Percentiles rank a stretch among this genome's conserved stretches.
These are phyloP conservation scores for Gracilaria vermiculophylla DNA, from an alignment of 23 red algal species.

Conservation along the genomic window DNA sequence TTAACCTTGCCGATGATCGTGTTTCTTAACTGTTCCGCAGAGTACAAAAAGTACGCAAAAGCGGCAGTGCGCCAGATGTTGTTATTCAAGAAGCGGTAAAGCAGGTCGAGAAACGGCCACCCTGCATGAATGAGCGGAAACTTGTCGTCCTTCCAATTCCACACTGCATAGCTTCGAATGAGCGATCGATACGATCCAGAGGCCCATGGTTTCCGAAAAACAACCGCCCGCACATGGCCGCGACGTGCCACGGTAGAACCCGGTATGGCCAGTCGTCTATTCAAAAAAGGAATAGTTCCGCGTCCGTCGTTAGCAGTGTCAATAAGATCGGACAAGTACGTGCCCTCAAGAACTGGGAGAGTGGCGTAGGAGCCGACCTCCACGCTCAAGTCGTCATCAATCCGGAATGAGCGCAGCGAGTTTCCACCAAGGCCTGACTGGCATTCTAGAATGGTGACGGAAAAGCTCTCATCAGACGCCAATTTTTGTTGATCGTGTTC, in stretches of 20 bases:
- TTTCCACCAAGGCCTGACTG: neutral
- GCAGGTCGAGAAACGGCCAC: conserved; percentile 25
- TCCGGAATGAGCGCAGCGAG: conserved; percentile 6
- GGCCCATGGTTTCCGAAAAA: neutral
- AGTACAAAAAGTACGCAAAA: neutral
- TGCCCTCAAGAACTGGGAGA: conserved; percentile 4
- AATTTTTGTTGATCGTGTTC: neutral
- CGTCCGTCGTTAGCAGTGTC: conserved; percentile 30
- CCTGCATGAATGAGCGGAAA: conserved; percentile 13
- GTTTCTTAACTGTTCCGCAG: neutral
- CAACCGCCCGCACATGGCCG: neutral
- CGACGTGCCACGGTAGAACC: conserved; percentile 2
- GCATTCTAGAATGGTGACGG: conserved; percentile 27
- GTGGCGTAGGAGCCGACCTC: conserved; percentile 52
- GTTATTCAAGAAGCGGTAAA: conserved; percentile 37
- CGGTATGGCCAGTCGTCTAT: neutral
- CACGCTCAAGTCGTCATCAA: conserved; percentile 4
- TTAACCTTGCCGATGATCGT: neutral
- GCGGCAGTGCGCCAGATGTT: conserved; percentile 30
- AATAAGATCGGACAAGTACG: conserved; percentile 26
- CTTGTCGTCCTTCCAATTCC: conserved; percentile 40
- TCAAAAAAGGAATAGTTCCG: conserved; percentile 9
- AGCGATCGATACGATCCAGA: conserved; percentile 15
- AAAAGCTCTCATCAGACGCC: neutral
- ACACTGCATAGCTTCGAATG: conserved; percentile 27